Evolutionary conservation across 1,139 yeast genomes (phyloP), one percentile per base, ranked within the genome.

Genomic region (Pichiaceae sp.): DNA sequence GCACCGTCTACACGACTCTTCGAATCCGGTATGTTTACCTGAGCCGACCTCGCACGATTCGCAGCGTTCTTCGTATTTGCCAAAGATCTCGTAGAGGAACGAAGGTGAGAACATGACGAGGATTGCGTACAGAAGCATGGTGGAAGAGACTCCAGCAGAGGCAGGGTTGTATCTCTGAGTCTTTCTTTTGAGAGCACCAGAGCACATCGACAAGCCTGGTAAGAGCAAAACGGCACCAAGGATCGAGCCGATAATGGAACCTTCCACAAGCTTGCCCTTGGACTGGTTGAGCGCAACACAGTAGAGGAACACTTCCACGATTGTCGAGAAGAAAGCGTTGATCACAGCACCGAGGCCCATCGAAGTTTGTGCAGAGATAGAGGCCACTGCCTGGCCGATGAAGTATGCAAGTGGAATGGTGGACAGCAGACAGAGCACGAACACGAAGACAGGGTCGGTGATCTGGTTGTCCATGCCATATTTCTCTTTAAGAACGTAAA

Each of bases 331-430:
- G 52, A 93, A 89, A 1, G 99, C 99, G 59, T 91, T 91, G 49
- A 91, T 87, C 1, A 89, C 96, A 2, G 99, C 98, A 64, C 98
- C 98, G 46, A 91, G 79, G n/a, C 97, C 96, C 97, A 91, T 91
- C 0, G 97, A 89, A 1, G 96, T 86, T 62, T 93, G 98, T 0
- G 98, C 97, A 3, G 96, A 84, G 45, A 91, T 91, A 2, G 97
- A 89, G 0, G 99, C 99, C 19, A 91, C 98, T 2, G 97, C 98
- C 59, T 91, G 97, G 3, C 99, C 99, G 51, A 91, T 89, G 57
- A 89, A 91, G 56, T 91, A 91, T 0, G 98, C 98, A 47, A 91
- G 67, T 3, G 99, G 98, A 35, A 91, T 75, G 43, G 91, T 85
- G 2, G 96, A 83, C 37, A 83, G 68, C 43, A 91, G 65, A 58